A percentile compares a stretch with the other conserved stretches of the same genome.
Conservation (phyloP, 176 grass and related monocot species). For the Zea luxurians region DNA sequence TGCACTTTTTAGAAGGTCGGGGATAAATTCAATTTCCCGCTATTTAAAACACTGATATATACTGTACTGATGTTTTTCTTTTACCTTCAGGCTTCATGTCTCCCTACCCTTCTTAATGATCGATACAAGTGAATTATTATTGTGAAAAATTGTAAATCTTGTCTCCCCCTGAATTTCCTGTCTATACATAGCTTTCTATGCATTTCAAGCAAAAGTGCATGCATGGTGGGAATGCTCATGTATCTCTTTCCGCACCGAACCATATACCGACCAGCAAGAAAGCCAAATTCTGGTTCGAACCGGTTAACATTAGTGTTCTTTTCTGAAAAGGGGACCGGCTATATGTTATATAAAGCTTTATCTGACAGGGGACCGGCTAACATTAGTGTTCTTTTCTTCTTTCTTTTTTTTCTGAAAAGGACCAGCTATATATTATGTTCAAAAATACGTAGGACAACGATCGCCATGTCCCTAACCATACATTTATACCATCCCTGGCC, state of each 20-base stretch:
- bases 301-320: no score
- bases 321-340: no score
- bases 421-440: neutral
- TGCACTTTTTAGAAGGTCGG: no score
- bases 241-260: neutral
- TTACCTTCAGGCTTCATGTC: neutral
- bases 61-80: neutral
- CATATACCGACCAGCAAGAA: slow-evolving; percentile 1
- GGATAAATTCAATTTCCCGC: no score
- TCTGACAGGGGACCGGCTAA: slow-evolving; percentile 1
- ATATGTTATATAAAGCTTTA: neutral
- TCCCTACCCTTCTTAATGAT: neutral
- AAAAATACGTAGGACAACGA: neutral
- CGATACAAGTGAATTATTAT: neutral
- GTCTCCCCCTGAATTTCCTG: no score
- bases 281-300: slow-evolving; percentile 14
- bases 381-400: neutral
- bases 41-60: no score
- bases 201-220: no score
- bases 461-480: neutral
- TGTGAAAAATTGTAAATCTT: neutral
- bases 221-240: neutral
- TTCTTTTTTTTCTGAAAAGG: neutral
- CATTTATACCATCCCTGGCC: neutral
- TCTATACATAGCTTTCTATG: no score